Conservation (phyloP, 768 basidiomycete genomes). For the Mycena haematopus region DNA sequence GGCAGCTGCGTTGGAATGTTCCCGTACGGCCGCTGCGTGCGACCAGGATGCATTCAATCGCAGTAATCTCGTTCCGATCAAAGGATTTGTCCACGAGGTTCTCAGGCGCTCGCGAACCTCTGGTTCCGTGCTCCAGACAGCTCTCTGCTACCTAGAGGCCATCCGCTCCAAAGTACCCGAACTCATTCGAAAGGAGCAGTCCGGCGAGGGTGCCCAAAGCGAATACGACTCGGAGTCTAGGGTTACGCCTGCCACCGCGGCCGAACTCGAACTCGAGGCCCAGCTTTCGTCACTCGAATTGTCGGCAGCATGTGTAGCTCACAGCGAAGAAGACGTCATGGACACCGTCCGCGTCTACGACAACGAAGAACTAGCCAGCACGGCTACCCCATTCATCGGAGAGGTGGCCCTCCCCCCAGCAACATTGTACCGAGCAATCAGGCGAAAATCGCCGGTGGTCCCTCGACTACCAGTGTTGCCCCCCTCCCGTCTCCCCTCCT, state of each 20-base stretch:
- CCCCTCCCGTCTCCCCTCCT: conserved; percentile 80
- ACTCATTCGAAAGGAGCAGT: conserved; percentile 57
- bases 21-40: conserved; percentile 30
- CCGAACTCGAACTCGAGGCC: conserved; percentile 48
- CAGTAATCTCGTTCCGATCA: conserved; percentile 61
- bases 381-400: conserved; percentile 20
- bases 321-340: conserved; percentile 37
- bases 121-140: conserved; percentile 83
- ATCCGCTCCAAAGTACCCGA: conserved; percentile 76
- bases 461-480: conserved; percentile 27
- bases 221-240: conserved; percentile 50
- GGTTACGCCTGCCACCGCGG: conserved; percentile 50
- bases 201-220: conserved; percentile 47
- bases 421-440: background rate
- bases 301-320: conserved; percentile 15
- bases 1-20: conserved; percentile 37
- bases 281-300: conserved; percentile 37
- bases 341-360: conserved; percentile 53
- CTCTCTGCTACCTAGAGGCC: conserved; percentile 86
- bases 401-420: background rate
- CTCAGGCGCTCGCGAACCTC: conserved; percentile 86
- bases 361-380: conserved; percentile 30
- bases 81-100: conserved; percentile 87
- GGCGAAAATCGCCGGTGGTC: conserved; percentile 23
- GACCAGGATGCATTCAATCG: conserved; percentile 35